phyloP scores from a whole-genome alignment of 441 rosid species.

The Metrosideros polymorpha region DNA sequence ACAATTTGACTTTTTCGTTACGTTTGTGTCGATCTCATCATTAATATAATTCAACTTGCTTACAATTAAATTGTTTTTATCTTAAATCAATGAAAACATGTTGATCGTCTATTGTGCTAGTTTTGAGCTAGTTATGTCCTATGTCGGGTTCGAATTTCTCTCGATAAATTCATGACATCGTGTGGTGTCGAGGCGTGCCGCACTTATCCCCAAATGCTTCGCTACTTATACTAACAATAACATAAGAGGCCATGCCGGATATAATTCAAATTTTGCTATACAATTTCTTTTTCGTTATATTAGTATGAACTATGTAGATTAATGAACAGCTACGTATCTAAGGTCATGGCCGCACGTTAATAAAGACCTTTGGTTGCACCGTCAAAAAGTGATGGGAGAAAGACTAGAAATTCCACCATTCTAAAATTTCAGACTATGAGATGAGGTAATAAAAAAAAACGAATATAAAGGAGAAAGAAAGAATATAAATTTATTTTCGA shows the following conservation, averaged over 20 bases:
- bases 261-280: neutral
- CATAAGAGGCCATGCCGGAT: neutral
- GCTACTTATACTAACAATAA: neutral
- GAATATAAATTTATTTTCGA: neutral
- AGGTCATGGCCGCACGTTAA: neutral
- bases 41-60: neutral
- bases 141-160: neutral
- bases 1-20: neutral
- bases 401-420: neutral
- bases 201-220: neutral
- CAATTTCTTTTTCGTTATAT: neutral
- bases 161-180: neutral
- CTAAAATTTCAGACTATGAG: neutral
- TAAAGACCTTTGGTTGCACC: neutral
- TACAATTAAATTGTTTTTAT: neutral
- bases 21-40: neutral
- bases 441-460: neutral
- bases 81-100: neutral
- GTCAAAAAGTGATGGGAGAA: neutral
- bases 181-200: neutral
- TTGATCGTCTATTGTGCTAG: rapidly evolving
- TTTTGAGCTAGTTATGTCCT: neutral
- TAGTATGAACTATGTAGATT: neutral
- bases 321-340: neutral
- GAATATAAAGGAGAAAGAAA: neutral